Evolutionary conservation across 257 asterid genomes (phyloP).

Genomic region (Salvia miltiorrhiza): DNA sequence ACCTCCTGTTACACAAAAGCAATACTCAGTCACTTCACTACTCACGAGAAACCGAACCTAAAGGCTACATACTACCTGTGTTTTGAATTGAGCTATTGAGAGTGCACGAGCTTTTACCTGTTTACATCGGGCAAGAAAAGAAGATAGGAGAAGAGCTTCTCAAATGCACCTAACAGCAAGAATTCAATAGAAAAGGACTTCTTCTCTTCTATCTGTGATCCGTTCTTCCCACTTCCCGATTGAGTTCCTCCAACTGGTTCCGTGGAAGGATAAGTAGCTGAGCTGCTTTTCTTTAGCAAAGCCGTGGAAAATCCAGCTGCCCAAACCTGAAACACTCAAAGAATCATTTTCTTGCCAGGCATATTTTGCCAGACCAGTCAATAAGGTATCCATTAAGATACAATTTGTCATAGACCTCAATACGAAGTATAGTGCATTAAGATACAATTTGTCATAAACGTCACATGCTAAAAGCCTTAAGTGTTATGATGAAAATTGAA

Average conservation of each 20-base stretch:
- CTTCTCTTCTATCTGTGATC: conserved; percentile 33
- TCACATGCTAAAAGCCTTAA: too few species aligned
- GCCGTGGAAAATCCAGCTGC: conserved; percentile 96
- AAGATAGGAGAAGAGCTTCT: conserved; percentile 62
- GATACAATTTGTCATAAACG: neutral
- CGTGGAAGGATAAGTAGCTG: conserved; percentile 43
- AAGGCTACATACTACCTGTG: neutral
- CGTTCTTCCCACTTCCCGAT: too few species aligned
- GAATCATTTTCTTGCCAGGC: conserved; percentile 2
- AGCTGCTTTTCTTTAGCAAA: conserved; percentile 64
- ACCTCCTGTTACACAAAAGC: conserved; percentile 48
- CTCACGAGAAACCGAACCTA: neutral
- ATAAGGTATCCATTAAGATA: neutral
- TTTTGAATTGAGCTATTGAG: neutral
- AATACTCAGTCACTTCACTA: neutral
- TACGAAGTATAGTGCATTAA: too few species aligned
- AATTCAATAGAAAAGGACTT: conserved; percentile 45
- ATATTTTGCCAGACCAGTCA: conserved; percentile 11
- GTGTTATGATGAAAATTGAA: too few species aligned
- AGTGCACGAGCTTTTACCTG: conserved; percentile 37
- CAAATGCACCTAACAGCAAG: conserved; percentile 51
- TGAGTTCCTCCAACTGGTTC: conserved; percentile 39
- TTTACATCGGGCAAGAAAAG: conserved; percentile 60
- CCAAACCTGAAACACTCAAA: conserved; percentile 65
- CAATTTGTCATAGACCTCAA: too few species aligned